Evolutionary conservation across 108 stramenopile genomes (phyloP).

Genomic region (Schizochytrium sp.): DNA sequence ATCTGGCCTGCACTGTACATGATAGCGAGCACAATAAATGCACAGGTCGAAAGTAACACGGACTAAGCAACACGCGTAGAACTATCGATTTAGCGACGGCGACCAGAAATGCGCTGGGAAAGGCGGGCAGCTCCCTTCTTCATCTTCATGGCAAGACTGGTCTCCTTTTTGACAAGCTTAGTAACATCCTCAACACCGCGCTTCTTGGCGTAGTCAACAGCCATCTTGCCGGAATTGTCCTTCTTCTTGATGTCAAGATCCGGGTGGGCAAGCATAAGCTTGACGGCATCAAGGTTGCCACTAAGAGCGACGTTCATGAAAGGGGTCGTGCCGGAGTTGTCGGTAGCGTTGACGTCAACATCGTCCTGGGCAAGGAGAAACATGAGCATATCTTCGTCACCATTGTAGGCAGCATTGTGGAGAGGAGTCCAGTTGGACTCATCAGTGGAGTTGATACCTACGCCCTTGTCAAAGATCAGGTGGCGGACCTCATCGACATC

Average conservation of each 20-base stretch:
- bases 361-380: constrained; percentile 25
- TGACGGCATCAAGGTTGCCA: constrained; percentile 53
- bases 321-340: constrained; percentile 33
- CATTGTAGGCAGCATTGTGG: constrained; percentile 36
- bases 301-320: constrained; percentile 44
- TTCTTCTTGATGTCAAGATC: constrained; percentile 23
- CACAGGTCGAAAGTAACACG: too few relatives aligned
- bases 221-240: constrained; percentile 13
- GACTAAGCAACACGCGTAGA: too few relatives aligned
- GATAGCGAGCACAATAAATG: too few relatives aligned
- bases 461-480: constrained; percentile 9
- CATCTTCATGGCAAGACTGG: constrained; percentile 43
- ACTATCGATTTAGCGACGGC: neutral
- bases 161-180: constrained; percentile 54
- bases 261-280: constrained; percentile 17
- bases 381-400: constrained; percentile 47
- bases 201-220: constrained; percentile 59
- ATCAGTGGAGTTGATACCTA: constrained; percentile 12
- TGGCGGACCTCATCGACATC: neutral
- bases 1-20: too few relatives aligned
- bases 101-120: constrained; percentile 40
- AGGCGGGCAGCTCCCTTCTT: constrained; percentile 35
- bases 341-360: constrained; percentile 45
- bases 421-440: constrained; percentile 56
- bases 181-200: constrained; percentile 49